A percentile compares a stretch with the other conserved stretches of the same genome.
These are phyloP conservation scores for Mollisiaceae sp. DNA, from an alignment of 2,329 filamentous ascomycete species.

Conservation along the genomic window DNA sequence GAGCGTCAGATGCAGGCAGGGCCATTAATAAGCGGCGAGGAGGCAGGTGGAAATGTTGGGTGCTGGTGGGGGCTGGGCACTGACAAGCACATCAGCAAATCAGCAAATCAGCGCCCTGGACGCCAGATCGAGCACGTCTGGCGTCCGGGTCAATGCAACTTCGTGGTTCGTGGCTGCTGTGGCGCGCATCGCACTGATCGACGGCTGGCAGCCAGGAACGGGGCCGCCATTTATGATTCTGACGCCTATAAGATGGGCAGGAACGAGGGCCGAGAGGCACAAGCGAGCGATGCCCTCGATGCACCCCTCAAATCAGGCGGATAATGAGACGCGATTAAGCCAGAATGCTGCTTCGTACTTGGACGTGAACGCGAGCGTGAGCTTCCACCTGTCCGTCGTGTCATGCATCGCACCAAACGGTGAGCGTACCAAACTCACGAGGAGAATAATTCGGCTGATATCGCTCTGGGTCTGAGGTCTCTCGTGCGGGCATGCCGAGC, in stretches of 20 bases:
- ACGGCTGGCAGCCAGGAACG: slow-evolving; percentile 23
- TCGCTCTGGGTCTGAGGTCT: background rate
- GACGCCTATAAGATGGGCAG: slow-evolving; percentile 30
- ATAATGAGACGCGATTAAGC: slow-evolving; percentile 27
- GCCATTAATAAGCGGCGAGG: slow-evolving; percentile 7
- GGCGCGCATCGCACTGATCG: slow-evolving; percentile 29
- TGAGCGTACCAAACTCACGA: slow-evolving; percentile 1
- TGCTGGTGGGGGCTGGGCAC: background rate
- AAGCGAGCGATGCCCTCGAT: slow-evolving; percentile 13
- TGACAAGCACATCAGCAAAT: background rate
- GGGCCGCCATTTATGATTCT: slow-evolving; percentile 19
- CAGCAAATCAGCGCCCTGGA: slow-evolving; percentile 5
- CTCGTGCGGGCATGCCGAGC: background rate
- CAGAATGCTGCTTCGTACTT: slow-evolving; percentile 5
- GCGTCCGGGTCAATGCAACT: slow-evolving; percentile 23
- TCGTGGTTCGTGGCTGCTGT: slow-evolving; percentile 24
- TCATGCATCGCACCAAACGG: background rate
- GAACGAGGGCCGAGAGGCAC: slow-evolving; percentile 4
- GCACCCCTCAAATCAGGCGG: slow-evolving; percentile 32
- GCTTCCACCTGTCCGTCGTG: slow-evolving; percentile 9
- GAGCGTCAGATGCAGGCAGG: background rate
- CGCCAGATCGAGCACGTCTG: slow-evolving; percentile 4
- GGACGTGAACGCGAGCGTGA: background rate
- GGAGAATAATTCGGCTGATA: slow-evolving; percentile 4
- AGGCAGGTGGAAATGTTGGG: background rate